Percentiles rank a stretch among this genome's conserved stretches.
Evolutionary conservation across 2,329 filamentous ascomycete genomes (phyloP).

Genomic region (Colletotrichum lentis): DNA sequence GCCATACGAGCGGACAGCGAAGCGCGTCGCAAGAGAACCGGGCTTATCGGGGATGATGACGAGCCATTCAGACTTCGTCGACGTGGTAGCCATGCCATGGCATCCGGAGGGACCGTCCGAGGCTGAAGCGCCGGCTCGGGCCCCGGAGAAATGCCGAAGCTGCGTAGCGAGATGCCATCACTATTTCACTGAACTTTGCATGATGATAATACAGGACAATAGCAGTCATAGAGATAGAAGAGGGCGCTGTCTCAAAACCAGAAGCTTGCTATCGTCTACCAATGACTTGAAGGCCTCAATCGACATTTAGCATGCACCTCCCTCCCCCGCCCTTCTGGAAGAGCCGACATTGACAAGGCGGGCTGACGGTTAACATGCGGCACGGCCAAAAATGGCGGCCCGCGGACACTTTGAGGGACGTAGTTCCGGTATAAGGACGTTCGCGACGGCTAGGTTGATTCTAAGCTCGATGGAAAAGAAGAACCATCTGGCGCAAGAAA

Average conservation of each 20-base stretch:
- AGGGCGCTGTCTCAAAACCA: no score
- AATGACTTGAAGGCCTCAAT: no score
- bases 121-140: no score
- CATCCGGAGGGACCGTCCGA: not conserved
- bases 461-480: not conserved
- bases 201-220: no score
- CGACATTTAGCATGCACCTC: no score
- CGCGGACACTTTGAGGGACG: not conserved
- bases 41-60: constrained; percentile 74
- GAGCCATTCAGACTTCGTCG: constrained; percentile 68
- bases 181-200: no score
- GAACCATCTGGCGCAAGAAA: no score
- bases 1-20: constrained; percentile 67
- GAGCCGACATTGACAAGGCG: not conserved
- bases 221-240: no score
- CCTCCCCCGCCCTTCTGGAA: not conserved
- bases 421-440: not conserved
- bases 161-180: no score
- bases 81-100: not conserved
- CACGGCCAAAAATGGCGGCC: no score
- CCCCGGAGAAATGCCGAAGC: no score
- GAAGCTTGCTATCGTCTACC: no score
- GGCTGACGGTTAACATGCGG: not conserved
- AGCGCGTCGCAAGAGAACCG: constrained; percentile 65
- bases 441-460: not conserved